phyloP scores from a whole-genome alignment of 192 early-diverging fungal genomes.

The Lunasporangiospora selenospora region DNA sequence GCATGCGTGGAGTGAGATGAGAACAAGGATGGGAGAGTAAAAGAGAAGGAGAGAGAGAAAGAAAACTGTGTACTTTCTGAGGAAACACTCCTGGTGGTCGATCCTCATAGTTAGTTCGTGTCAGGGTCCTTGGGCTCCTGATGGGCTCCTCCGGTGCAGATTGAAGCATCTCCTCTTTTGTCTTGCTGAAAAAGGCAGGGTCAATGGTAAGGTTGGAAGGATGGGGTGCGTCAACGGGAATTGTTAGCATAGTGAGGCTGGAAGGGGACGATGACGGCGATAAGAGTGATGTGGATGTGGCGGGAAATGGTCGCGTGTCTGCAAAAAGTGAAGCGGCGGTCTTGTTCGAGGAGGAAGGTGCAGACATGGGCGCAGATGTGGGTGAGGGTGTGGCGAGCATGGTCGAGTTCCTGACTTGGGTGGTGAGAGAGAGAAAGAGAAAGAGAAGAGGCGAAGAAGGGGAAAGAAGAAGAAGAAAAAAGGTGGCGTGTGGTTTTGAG shows the following conservation, averaged over 20 bases:
- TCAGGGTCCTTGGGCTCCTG: neutral
- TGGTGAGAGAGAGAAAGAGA: slow-evolving; percentile 1
- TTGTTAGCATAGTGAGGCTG: neutral
- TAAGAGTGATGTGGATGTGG: neutral
- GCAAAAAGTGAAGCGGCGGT: neutral
- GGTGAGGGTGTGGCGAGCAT: neutral
- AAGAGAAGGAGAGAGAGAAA: neutral
- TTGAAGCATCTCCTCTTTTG: slow-evolving; percentile 28
- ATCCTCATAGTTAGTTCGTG: neutral
- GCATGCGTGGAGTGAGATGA: neutral
- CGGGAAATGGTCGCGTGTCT: neutral
- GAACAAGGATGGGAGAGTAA: neutral
- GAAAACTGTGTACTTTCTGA: slow-evolving; percentile 14
- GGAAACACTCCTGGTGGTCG: neutral
- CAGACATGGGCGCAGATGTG: neutral
- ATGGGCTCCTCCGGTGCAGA: slow-evolving; percentile 11
- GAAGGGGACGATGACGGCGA: neutral
- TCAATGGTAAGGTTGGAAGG: neutral
- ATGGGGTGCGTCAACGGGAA: neutral
- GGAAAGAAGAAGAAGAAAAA: neutral
- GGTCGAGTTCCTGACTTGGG: neutral
- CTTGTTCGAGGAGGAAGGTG: slow-evolving; percentile 6
- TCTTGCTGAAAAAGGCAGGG: neutral
- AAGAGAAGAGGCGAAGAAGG: slow-evolving; percentile 1
- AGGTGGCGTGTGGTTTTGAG: too few relatives aligned